These are phyloP conservation scores for Jamesozyma jinghongensis DNA, from an alignment of 805 yeast genomes.

Conservation along the genomic window DNA sequence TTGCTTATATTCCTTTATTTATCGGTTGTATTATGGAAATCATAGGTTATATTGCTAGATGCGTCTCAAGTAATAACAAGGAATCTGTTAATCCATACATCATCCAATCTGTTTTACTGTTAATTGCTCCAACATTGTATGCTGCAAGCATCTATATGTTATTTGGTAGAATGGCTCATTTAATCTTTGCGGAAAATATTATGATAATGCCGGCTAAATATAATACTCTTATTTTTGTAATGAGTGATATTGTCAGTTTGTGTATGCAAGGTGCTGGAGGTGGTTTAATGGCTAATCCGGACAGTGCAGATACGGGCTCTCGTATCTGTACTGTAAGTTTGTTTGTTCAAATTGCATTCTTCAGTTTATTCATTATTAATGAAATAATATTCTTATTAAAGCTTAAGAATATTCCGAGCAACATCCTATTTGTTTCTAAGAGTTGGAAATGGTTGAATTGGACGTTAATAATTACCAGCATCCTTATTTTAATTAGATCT, in stretches of 20 bases:
- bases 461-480: slow-evolving; percentile 8
- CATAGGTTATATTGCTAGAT: slow-evolving; percentile 24
- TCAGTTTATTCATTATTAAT: slow-evolving; percentile 23
- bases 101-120: slow-evolving; percentile 20
- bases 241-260: slow-evolving; percentile 28
- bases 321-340: slow-evolving; percentile 26
- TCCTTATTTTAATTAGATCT: slow-evolving; percentile 27
- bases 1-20: slow-evolving; percentile 19
- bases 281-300: slow-evolving; percentile 16
- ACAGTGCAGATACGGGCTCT: slow-evolving; percentile 12
- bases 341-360: slow-evolving; percentile 26
- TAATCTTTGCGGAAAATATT: slow-evolving; percentile 12
- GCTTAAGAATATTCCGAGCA: slow-evolving; percentile 3
- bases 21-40: slow-evolving; percentile 22
- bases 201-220: slow-evolving; percentile 18
- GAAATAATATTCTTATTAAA: slow-evolving; percentile 11
- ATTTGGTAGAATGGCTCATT: slow-evolving; percentile 21
- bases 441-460: slow-evolving; percentile 13
- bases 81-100: slow-evolving; percentile 14
- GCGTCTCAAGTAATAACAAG: slow-evolving; percentile 9
- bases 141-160: slow-evolving; percentile 30
- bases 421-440: slow-evolving; percentile 1
- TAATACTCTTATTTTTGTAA: slow-evolving; percentile 24
- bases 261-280: slow-evolving; percentile 29
- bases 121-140: slow-evolving; percentile 28